Conservation (phyloP, 805 yeast genomes). For the Wickerhamiella domercqiae region DNA sequence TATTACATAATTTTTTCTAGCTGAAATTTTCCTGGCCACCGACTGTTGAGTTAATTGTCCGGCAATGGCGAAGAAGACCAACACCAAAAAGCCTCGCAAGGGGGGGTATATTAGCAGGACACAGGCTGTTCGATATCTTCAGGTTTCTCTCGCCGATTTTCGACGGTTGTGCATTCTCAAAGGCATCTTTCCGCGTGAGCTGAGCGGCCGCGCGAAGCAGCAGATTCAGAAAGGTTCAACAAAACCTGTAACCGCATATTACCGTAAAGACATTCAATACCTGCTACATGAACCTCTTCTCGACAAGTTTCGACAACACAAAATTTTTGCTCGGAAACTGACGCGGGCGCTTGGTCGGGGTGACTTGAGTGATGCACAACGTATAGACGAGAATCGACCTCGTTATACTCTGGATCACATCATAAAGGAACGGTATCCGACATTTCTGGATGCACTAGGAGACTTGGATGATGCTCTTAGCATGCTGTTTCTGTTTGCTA, state of each 20-base stretch:
- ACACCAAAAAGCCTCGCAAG: slow-evolving; percentile 9
- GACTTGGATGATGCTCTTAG: slow-evolving; percentile 91
- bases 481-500: slow-evolving; percentile 86
- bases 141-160: slow-evolving; percentile 90
- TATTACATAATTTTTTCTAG: no score
- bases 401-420: slow-evolving; percentile 76
- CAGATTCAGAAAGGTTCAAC: slow-evolving; percentile 97
- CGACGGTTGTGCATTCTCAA: slow-evolving; percentile 88
- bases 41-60: no score
- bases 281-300: slow-evolving; percentile 89
- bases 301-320: slow-evolving; percentile 84
- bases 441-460: slow-evolving; percentile 79
- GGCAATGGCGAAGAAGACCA: slow-evolving; percentile 14
- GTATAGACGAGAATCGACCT: slow-evolving; percentile 66
- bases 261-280: slow-evolving; percentile 86
- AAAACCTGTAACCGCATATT: slow-evolving; percentile 88
- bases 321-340: slow-evolving; percentile 81
- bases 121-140: slow-evolving; percentile 83
- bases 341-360: slow-evolving; percentile 84
- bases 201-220: slow-evolving; percentile 83
- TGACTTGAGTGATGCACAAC: slow-evolving; percentile 77
- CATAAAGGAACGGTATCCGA: slow-evolving; percentile 89
- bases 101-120: slow-evolving; percentile 68
- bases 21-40: slow-evolving; percentile 1
- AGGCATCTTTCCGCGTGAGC: slow-evolving; percentile 80